Base-by-base conservation (phyloP, 2,329 filamentous ascomycete species). In the Exophiala viscosa region DNA sequence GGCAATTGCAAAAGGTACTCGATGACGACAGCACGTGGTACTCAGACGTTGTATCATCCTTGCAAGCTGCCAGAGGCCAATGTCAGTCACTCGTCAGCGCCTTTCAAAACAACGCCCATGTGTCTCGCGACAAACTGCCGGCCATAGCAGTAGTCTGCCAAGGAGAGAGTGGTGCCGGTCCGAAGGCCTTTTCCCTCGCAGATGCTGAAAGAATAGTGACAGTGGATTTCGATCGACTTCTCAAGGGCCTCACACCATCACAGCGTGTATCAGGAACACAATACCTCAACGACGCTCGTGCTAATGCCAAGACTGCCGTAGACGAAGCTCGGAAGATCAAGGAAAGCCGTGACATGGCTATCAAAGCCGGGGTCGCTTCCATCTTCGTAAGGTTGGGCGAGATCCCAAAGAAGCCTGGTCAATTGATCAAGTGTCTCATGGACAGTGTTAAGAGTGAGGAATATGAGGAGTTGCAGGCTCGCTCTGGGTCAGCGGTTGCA, bases 391-490 rank as follows among this genome's bases (percentile, higher is more conserved):
- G 90, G n/a, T 85, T 97, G 73, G 83, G 85, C 52, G 80, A 87
- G 28, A 79, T 96, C 8, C 92, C 95, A 0, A 97, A 96, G 80
- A 97, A 95, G 68, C 90, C 92, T 8, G 90, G 89, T 57, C 82
- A 86, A 14, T 83, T 96, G 10, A 99, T 99, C 73, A 96, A 96
- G 72, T 89, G 85, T 2, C 88, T 99, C 70, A 99, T 99, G 93
- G 93, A 99, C 69, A 97, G 92, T 65, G 82, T 99, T 66, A 99
- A 97, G 72, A 85, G 84, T 34, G 95, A 99, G 67, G 93, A 96
- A 64, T 97, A 95, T 64, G 72, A 86, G 23, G 88, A 93, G 60
- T 77, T 99, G 1, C 93, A 99, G 68, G 83, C 82, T 62, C 87
- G 92, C 18, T 96, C 92, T 23, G 89, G 91, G 1, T 83, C 82